A percentile compares a stretch with the other conserved stretches of the same genome.
These are phyloP conservation scores for Fusarium sp. DNA, from an alignment of 2,329 filamentous ascomycete genomes.

Conservation along the genomic window DNA sequence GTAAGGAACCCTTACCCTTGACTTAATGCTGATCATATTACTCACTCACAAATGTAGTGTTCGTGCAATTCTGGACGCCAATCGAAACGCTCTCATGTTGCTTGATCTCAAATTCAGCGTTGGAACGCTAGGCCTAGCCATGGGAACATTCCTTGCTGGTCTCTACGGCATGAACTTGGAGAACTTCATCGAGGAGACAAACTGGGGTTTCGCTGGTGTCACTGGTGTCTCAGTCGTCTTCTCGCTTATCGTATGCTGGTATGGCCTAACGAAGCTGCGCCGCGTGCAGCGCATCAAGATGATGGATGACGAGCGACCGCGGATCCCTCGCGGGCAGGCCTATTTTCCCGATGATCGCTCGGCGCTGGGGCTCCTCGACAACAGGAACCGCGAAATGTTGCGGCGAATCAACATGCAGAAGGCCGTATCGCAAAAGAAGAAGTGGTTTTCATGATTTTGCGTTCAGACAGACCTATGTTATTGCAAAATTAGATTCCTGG, in stretches of 20 bases:
- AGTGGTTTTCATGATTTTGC: conserved; percentile 39
- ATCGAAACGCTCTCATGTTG: conserved; percentile 97
- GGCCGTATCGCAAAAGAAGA: conserved; percentile 49
- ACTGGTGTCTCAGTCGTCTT: conserved; percentile 76
- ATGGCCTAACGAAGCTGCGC: conserved; percentile 84
- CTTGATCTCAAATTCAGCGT: conserved; percentile 97
- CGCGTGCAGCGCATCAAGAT: conserved; percentile 90
- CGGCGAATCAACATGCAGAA: conserved; percentile 63
- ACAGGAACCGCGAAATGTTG: conserved; percentile 64
- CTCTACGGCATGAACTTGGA: conserved; percentile 99
- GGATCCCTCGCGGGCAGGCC: conserved; percentile 51
- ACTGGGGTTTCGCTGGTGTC: conserved; percentile 84
- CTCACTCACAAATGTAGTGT: conserved; percentile 66
- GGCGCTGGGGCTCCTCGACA: conserved; percentile 61
- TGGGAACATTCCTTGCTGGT: conserved; percentile 94
- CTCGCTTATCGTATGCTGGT: conserved; percentile 81
- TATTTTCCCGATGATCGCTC: conserved; percentile 51
- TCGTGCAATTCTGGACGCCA: conserved; percentile 96
- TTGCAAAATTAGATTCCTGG: conserved; percentile 22
- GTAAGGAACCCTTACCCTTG: conserved; percentile 61
- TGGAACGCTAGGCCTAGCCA: conserved; percentile 91
- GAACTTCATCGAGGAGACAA: conserved; percentile 96
- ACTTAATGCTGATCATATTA: not conserved
- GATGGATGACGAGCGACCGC: conserved; percentile 62
- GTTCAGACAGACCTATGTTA: not conserved